Conservation (phyloP, 805 yeast species). For the Starmerella vaccinii region DNA sequence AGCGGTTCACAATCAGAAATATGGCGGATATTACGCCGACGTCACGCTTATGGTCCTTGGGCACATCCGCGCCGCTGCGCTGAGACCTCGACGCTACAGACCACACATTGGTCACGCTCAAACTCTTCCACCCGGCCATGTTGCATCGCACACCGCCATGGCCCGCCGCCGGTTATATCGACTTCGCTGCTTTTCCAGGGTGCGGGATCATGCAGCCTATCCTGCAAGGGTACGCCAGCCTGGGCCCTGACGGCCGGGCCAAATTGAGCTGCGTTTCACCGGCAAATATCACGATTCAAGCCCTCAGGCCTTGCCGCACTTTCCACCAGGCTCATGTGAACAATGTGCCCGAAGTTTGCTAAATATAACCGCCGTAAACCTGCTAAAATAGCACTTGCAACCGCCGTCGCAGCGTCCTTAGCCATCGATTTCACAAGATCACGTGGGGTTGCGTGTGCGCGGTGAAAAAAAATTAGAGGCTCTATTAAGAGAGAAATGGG, state of each 20-base stretch:
- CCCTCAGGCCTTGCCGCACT: too few species aligned
- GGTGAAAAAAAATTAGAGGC: neutral
- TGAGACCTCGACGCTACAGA: neutral
- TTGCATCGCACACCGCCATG: neutral
- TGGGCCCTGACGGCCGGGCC: too few species aligned
- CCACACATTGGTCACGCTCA: neutral
- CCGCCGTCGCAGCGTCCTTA: too few species aligned
- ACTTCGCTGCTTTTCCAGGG: slow-evolving; percentile 1
- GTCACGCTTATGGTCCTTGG: neutral
- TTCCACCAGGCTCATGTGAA: too few species aligned
- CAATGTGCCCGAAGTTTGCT: neutral
- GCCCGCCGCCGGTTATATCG: neutral
- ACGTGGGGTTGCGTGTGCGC: neutral
- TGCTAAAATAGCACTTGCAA: neutral
- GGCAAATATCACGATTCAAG: too few species aligned
- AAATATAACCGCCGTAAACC: neutral
- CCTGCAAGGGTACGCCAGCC: neutral
- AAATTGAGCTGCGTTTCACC: too few species aligned
- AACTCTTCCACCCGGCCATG: neutral
- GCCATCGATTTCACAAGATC: neutral
- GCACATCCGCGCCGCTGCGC: neutral
- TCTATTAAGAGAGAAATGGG: neutral
- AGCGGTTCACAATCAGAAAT: slow-evolving; percentile 55
- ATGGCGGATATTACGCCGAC: slow-evolving; percentile 50
- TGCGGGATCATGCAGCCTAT: neutral